Evolutionary conservation across 2,329 filamentous ascomycete species (phyloP), one percentile per base, ranked within the genome.

Genomic region (Rutstroemia sydowiana): DNA sequence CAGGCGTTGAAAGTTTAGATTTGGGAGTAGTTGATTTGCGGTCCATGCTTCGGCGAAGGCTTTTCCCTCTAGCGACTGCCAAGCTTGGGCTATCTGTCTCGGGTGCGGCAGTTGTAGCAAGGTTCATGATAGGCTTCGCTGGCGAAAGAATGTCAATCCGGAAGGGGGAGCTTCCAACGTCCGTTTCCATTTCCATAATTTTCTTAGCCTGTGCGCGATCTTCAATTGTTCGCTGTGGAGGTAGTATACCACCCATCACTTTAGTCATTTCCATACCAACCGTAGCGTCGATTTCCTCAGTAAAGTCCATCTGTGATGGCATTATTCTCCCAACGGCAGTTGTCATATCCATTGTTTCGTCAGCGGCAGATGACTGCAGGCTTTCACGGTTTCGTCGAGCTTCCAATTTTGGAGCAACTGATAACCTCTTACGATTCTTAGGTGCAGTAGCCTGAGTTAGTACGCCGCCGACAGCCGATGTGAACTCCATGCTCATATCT

Each of bases 401-500:
- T 30, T 52, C 54, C 28, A 51, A 48, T 23, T 48, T 34, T 10
- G 53, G 28, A 42, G 55, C 51, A 42, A 59, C 49, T 1, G 62
- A 63, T 39, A 53, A 43, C 43, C 57, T 52, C 34, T 54, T 53
- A 14, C 30, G 48, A 16, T 51, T 53, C 20, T 48, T 72, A 69
- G 55, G 66, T 68, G 34, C 66, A 43, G 67, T 65, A 13, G 58
- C 64, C 45, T 62, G 56, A 14, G 66, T 61, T 5, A 83, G 62
- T 0, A 84, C 68, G 16, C 76, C 74, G 0, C 82, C 81, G 57
- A 85, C 75, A 30, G 82, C 80, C 2, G 81, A 79, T 1, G 84
- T 88, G 53, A 90, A 75, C 61, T 90, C 87, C 84, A 90, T 90
- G 0, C 86, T 87, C 74, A 89, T 81, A 41, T 90, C 86, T 58